Percentiles rank a stretch among this genome's conserved stretches.
These are phyloP conservation scores for Zygoascus bituminiphila DNA, from an alignment of 805 yeast species.

Conservation along the genomic window DNA sequence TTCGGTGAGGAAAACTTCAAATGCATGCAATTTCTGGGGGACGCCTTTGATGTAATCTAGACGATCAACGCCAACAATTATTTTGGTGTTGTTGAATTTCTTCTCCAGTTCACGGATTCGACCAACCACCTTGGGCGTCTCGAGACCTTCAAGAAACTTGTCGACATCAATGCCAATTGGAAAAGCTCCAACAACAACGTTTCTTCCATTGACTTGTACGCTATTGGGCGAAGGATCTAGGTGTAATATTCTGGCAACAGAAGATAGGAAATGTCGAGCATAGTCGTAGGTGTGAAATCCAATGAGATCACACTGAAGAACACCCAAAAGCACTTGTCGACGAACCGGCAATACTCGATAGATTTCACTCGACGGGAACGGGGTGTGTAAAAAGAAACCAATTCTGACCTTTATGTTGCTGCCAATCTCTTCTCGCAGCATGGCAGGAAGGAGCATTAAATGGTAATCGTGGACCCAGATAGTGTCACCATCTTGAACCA, in stretches of 20 bases:
- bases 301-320: slow-evolving; percentile 83
- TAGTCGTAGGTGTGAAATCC: slow-evolving; percentile 99
- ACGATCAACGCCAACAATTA: slow-evolving; percentile 95
- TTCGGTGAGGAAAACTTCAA: slow-evolving; percentile 82
- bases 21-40: slow-evolving; percentile 93
- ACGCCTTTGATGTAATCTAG: slow-evolving; percentile 96
- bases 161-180: slow-evolving; percentile 99
- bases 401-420: slow-evolving; percentile 48
- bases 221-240: slow-evolving; percentile 87
- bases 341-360: slow-evolving; percentile 94
- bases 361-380: slow-evolving; percentile 95
- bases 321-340: slow-evolving; percentile 84
- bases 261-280: slow-evolving; percentile 88
- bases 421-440: slow-evolving; percentile 58
- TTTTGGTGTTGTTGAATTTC: slow-evolving; percentile 66
- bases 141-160: slow-evolving; percentile 73
- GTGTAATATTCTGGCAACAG: slow-evolving; percentile 76
- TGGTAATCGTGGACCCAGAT: slow-evolving; percentile 99
- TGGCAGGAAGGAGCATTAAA: slow-evolving; percentile 85
- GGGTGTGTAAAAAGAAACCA: slow-evolving; percentile 95
- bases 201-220: slow-evolving; percentile 64
- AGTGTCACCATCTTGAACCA: slow-evolving; percentile 72
- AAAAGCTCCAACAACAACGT: slow-evolving; percentile 87
- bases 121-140: slow-evolving; percentile 49
- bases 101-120: slow-evolving; percentile 57